phyloP scores from a whole-genome alignment of 2,329 filamentous ascomycete genomes.

The Botryotinia globosa region DNA sequence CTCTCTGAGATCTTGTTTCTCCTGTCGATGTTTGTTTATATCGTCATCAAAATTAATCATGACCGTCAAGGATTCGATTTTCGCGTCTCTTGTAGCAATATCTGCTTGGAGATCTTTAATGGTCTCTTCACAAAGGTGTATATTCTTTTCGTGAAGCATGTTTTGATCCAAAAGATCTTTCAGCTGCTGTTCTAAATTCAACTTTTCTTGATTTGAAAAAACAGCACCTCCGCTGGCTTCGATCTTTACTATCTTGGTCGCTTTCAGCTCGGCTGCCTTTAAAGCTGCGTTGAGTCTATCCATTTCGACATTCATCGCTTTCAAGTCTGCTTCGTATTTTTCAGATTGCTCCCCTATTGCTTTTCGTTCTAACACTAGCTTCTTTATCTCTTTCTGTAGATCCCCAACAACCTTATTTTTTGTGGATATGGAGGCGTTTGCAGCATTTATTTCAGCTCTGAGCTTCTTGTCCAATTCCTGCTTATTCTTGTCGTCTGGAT shows the following conservation, averaged over 20 bases:
- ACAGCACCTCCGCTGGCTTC: neutral
- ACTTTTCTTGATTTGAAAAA: neutral
- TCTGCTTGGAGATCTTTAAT: neutral
- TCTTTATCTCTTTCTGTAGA: neutral
- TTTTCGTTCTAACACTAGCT: neutral
- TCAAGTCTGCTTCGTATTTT: neutral
- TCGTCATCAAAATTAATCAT: neutral
- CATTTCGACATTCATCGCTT: neutral
- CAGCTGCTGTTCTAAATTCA: neutral
- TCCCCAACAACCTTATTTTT: neutral
- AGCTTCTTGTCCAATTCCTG: neutral
- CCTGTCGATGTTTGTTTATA: conserved; percentile 3
- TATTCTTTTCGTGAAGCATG: neutral
- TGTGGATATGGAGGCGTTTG: neutral
- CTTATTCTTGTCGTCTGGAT: neutral
- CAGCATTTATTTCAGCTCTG: neutral
- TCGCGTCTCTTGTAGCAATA: neutral
- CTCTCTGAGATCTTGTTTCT: conserved; percentile 7
- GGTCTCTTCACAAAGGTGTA: neutral
- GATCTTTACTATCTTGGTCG: neutral
- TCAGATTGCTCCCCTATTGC: too few relatives aligned
- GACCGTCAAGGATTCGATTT: neutral
- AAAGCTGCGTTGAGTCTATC: neutral
- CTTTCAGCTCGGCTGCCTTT: neutral
- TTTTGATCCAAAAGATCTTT: neutral